Percentiles rank a stretch among this genome's conserved stretches.
Conservation (phyloP, 805 yeast species). For the Hanseniaspora nectarophila region DNA sequence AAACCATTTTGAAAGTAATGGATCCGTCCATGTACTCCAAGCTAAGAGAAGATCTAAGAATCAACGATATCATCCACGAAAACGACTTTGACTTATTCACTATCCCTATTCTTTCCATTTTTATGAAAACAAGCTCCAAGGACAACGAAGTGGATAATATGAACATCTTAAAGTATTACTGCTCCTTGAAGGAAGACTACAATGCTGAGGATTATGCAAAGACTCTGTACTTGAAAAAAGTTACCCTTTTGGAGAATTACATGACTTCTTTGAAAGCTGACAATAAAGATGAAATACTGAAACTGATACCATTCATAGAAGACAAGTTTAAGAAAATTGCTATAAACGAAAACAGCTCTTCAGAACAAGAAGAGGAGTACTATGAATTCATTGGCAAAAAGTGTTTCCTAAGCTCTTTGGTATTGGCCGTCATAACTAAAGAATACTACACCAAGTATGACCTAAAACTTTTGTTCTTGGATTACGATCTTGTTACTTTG, state of each 20-base stretch:
- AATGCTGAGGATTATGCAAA: slow-evolving; percentile 6
- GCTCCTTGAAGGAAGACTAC: slow-evolving; percentile 1
- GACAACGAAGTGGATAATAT: neutral
- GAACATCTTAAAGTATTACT: neutral
- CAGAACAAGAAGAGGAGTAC: neutral
- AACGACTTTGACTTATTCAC: neutral
- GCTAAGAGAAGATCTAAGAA: neutral
- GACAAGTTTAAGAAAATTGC: neutral
- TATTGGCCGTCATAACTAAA: slow-evolving; percentile 5
- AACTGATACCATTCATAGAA: slow-evolving; percentile 2
- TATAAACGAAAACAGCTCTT: neutral
- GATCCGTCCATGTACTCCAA: neutral
- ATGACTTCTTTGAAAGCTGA: neutral
- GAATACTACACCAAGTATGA: slow-evolving; percentile 6
- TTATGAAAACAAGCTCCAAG: neutral
- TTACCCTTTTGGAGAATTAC: neutral
- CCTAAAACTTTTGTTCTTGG: neutral
- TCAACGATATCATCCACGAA: neutral
- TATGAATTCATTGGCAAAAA: slow-evolving; percentile 11
- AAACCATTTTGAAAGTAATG: neutral
- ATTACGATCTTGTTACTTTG: neutral
- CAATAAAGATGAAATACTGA: neutral
- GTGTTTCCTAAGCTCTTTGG: slow-evolving; percentile 3
- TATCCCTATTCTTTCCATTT: neutral
- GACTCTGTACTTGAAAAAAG: slow-evolving; percentile 4